Evolutionary conservation across 192 early-diverging fungal species (phyloP).

Genomic region (Linnemannia schmuckeri): DNA sequence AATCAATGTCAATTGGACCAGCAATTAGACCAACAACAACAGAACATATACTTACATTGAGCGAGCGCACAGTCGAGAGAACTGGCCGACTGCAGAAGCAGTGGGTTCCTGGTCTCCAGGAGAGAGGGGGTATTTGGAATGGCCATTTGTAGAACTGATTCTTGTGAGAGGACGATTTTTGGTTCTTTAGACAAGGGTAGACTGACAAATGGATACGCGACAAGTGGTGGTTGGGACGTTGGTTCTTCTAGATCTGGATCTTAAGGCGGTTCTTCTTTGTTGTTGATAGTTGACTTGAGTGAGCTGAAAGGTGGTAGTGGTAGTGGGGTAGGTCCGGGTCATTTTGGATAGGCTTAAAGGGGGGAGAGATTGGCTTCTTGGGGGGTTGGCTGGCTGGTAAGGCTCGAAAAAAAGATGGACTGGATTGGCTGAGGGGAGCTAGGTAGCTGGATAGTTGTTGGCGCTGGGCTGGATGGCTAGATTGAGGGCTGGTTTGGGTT

Average conservation of each 20-base stretch:
- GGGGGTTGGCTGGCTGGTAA: not conserved
- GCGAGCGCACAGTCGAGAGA: conserved; percentile 43
- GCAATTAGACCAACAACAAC: not conserved
- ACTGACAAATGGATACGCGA: conserved; percentile 8
- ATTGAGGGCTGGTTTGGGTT: not conserved
- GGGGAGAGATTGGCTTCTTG: not conserved
- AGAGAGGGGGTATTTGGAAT: conserved; percentile 22
- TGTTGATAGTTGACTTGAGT: conserved; percentile 3
- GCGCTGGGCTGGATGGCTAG: not conserved
- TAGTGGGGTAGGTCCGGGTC: conserved; percentile 6
- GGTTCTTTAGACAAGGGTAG: conserved; percentile 9
- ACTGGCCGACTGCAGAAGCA: conserved; percentile 28
- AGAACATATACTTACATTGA: conserved; percentile 24
- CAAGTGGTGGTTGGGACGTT: not conserved
- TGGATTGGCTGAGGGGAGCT: not conserved
- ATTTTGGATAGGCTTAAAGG: conserved; percentile 14
- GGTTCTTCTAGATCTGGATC: conserved; percentile 27
- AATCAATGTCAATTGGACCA: too few relatives aligned
- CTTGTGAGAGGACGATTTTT: not conserved
- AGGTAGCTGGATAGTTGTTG: not conserved
- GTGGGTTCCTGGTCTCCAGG: conserved; percentile 9
- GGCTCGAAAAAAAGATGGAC: not conserved
- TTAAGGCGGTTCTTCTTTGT: conserved; percentile 5
- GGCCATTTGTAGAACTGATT: conserved; percentile 23
- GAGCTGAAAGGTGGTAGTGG: not conserved